Evolutionary conservation across 306 rosid genomes (phyloP).

Genomic region (Casuarina cunninghamiana): DNA sequence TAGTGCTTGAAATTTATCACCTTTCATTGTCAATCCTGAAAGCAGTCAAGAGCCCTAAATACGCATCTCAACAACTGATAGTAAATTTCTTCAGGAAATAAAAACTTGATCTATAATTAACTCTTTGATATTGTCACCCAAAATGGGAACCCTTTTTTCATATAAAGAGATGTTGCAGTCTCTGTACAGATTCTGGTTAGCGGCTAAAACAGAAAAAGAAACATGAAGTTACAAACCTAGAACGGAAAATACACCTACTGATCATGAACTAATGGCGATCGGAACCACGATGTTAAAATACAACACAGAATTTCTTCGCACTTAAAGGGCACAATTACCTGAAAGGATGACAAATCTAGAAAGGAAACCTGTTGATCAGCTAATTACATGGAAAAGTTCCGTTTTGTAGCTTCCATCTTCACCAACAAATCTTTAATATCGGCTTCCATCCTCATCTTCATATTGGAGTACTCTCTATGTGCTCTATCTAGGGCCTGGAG

Average conservation of each 20-base stretch:
- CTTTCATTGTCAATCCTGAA: neutral
- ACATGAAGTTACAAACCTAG: conserved; percentile 16
- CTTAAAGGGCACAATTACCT: conserved; percentile 30
- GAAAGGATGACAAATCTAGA: conserved; percentile 32
- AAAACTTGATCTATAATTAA: conserved; percentile 7
- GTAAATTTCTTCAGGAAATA: neutral
- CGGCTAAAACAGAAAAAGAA: conserved; percentile 35
- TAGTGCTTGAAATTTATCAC: neutral
- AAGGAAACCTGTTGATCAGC: conserved; percentile 18
- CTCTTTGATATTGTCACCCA: conserved; percentile 31
- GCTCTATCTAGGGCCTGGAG: conserved; percentile 76
- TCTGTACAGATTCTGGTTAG: conserved; percentile 72
- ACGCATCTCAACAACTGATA: neutral
- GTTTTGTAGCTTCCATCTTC: conserved; percentile 96
- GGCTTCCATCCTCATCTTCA: conserved; percentile 90
- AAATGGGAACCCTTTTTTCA: conserved; percentile 33
- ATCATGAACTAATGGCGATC: conserved; percentile 36
- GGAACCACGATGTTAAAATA: conserved; percentile 30
- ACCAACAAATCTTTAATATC: conserved; percentile 81
- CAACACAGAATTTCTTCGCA: conserved; percentile 41
- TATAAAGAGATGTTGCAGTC: conserved; percentile 45
- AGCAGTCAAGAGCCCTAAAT: neutral
- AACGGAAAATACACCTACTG: conserved; percentile 38
- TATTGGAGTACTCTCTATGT: conserved; percentile 70
- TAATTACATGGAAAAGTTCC: conserved; percentile 65